Evolutionary conservation across 331 rosid genomes (phyloP).

Genomic region (Malus hybrid): DNA sequence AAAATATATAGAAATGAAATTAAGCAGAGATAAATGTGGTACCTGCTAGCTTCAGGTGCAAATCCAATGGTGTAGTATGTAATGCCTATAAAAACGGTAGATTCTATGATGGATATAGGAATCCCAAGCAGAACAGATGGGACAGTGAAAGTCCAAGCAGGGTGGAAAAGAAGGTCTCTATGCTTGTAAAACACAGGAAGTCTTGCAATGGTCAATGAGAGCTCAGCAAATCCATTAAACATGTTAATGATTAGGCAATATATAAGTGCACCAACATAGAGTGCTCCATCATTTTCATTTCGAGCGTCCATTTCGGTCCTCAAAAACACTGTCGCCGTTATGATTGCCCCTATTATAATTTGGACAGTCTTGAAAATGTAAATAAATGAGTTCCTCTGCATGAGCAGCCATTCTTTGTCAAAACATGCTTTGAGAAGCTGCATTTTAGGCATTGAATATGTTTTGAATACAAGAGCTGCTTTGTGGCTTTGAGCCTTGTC

Average conservation of each 20-base stretch:
- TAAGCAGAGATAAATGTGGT: background rate
- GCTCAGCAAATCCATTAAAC: slow-evolving; percentile 79
- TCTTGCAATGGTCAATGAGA: slow-evolving; percentile 57
- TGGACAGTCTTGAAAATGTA: slow-evolving; percentile 66
- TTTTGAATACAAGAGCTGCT: slow-evolving; percentile 64
- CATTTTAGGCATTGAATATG: slow-evolving; percentile 35
- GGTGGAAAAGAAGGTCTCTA: slow-evolving; percentile 84
- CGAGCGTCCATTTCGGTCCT: slow-evolving; percentile 51
- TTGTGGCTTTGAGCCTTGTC: slow-evolving; percentile 51
- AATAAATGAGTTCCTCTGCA: slow-evolving; percentile 62
- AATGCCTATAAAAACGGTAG: slow-evolving; percentile 42
- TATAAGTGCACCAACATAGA: slow-evolving; percentile 60
- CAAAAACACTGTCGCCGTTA: slow-evolving; percentile 57
- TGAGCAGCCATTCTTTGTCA: slow-evolving; percentile 71
- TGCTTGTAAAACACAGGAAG: slow-evolving; percentile 93
- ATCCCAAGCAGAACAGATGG: slow-evolving; percentile 55
- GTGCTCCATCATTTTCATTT: slow-evolving; percentile 42
- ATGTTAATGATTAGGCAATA: slow-evolving; percentile 54
- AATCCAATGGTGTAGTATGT: slow-evolving; percentile 75
- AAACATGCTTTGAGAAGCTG: slow-evolving; percentile 60
- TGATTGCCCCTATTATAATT: slow-evolving; percentile 31
- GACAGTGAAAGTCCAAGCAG: slow-evolving; percentile 81
- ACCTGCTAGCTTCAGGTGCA: slow-evolving; percentile 91
- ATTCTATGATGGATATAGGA: slow-evolving; percentile 61
- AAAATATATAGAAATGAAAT: background rate